Conservation (phyloP, 441 rosid species). For the Erysimum cheiri region DNA sequence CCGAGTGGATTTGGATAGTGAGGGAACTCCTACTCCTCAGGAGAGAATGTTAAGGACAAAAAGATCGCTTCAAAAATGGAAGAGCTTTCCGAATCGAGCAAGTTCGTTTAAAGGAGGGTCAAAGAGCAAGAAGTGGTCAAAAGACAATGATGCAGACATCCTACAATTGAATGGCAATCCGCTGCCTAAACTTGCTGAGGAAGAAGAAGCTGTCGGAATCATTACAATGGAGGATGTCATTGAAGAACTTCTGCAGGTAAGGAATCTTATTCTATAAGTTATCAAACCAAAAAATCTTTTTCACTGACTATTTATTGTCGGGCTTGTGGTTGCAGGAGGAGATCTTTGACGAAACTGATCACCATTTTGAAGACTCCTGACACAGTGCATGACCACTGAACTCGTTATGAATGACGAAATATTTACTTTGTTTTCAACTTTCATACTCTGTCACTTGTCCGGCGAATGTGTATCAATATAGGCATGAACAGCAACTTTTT, state of each 20-base stretch:
- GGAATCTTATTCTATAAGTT: neutral
- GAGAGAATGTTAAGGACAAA: slow-evolving; percentile 65
- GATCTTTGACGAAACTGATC: slow-evolving; percentile 97
- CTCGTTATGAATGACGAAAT: slow-evolving; percentile 2
- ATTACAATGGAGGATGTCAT: slow-evolving; percentile 99
- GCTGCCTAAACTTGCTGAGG: slow-evolving; percentile 72
- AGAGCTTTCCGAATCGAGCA: slow-evolving; percentile 72
- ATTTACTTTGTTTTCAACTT: slow-evolving; percentile 8
- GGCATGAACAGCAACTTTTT: neutral
- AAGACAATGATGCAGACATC: slow-evolving; percentile 72
- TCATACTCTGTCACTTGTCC: slow-evolving; percentile 10
- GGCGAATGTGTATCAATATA: slow-evolving; percentile 11
- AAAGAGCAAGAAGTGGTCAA: slow-evolving; percentile 79
- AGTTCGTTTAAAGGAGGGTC: slow-evolving; percentile 49
- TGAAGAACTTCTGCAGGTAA: slow-evolving; percentile 94
- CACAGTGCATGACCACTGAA: slow-evolving; percentile 22
- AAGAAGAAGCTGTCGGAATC: slow-evolving; percentile 86
- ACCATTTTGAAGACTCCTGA: slow-evolving; percentile 74
- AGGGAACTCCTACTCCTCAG: slow-evolving; percentile 48
- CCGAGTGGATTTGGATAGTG: slow-evolving; percentile 65
- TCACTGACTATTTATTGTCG: neutral
- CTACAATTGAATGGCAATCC: slow-evolving; percentile 64
- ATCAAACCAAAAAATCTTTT: neutral
- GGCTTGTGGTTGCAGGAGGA: slow-evolving; percentile 67
- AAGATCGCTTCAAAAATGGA: slow-evolving; percentile 83